Evolutionary conservation across 371 early-diverging fungal genomes (phyloP).

Genomic region (Phascolomyces articulosus): DNA sequence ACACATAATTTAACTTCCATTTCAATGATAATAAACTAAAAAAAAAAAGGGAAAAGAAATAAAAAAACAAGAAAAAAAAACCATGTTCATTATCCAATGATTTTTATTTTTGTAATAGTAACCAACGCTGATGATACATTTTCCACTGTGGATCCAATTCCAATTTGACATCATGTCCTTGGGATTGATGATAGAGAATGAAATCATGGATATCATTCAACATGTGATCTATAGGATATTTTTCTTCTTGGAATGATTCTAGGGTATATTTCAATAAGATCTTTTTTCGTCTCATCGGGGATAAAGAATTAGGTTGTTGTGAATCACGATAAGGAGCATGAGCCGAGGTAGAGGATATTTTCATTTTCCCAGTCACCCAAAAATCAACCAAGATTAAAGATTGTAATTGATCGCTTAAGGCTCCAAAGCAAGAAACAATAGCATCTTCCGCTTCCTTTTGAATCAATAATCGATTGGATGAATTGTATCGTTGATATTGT

Average conservation of each 20-base stretch:
- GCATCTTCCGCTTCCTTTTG: background rate
- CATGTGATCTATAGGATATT: background rate
- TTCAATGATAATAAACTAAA: no score
- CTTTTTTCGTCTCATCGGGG: no score
- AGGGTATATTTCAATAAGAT: background rate
- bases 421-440: background rate
- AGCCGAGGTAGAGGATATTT: background rate
- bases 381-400: slow-evolving; percentile 1
- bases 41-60: background rate
- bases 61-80: background rate
- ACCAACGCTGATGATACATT: background rate
- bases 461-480: background rate
- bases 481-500: background rate
- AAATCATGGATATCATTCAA: background rate
- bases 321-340: no score
- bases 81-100: background rate
- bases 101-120: background rate
- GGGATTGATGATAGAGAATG: background rate
- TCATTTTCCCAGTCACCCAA: background rate
- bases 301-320: no score
- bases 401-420: background rate
- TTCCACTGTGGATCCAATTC: background rate
- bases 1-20: background rate
- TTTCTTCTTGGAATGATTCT: background rate
- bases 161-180: background rate